These are phyloP conservation scores for Termitomyces sp. DNA, from an alignment of 768 basidiomycete genomes.

Conservation along the genomic window DNA sequence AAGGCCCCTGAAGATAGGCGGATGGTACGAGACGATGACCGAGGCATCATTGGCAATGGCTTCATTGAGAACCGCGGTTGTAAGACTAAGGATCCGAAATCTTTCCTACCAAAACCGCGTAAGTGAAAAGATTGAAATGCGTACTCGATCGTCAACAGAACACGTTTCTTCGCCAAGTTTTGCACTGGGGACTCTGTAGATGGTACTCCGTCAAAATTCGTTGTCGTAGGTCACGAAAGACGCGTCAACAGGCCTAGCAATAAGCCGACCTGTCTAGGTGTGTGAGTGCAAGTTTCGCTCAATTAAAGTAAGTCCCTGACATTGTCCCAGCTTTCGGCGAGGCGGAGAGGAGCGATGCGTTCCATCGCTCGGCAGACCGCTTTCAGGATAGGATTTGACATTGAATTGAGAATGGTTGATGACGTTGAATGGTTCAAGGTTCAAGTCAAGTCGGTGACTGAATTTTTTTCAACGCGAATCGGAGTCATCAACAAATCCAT, in stretches of 20 bases:
- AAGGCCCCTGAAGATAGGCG: constrained; percentile 76
- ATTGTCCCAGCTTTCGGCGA: constrained; percentile 95
- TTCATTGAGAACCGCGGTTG: constrained; percentile 66
- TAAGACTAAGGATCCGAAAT: constrained; percentile 47
- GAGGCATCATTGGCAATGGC: constrained; percentile 57
- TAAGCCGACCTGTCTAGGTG: constrained; percentile 57
- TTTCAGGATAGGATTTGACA: constrained; percentile 39
- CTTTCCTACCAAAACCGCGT: not conserved
- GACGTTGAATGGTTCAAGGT: too few species aligned
- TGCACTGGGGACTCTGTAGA: constrained; percentile 51
- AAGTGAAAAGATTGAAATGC: constrained; percentile 12
- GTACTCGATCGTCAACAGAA: constrained; percentile 74
- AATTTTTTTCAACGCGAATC: not conserved
- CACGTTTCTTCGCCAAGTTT: constrained; percentile 39
- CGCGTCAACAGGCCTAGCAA: constrained; percentile 52
- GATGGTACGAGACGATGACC: constrained; percentile 81
- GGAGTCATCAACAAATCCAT: too few species aligned
- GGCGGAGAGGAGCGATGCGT: constrained; percentile 77
- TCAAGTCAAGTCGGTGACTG: not conserved
- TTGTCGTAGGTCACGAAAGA: not conserved
- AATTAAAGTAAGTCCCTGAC: constrained; percentile 43
- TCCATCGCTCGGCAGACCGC: constrained; percentile 69
- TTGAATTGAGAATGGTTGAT: constrained; percentile 4
- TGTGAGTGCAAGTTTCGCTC: constrained; percentile 7
- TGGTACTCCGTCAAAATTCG: constrained; percentile 1